A percentile compares a stretch with the other conserved stretches of the same genome.
phyloP scores from a whole-genome alignment of 768 basidiomycete genomes.

The Kwoniella sp. region DNA sequence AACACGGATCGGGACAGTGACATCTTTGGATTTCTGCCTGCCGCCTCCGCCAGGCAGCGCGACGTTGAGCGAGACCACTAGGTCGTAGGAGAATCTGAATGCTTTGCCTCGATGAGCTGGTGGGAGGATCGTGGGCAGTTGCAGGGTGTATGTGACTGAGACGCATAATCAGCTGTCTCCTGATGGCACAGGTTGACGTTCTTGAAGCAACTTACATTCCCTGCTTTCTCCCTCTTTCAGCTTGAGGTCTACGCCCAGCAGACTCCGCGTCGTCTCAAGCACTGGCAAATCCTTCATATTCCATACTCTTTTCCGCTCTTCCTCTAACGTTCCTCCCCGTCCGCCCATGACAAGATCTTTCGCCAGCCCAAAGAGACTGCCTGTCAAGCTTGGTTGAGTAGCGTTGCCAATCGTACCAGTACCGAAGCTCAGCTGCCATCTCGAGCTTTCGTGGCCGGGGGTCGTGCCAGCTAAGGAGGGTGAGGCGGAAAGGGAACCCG shows the following conservation, averaged over 20 bases:
- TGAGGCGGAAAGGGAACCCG: constrained; percentile 39
- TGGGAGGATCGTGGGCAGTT: constrained; percentile 76
- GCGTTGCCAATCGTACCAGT: constrained; percentile 51
- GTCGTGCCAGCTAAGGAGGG: constrained; percentile 5
- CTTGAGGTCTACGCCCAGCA: constrained; percentile 83
- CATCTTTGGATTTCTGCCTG: constrained; percentile 63
- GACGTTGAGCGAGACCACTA: constrained; percentile 77
- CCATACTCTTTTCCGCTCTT: constrained; percentile 56
- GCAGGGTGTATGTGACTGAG: constrained; percentile 76
- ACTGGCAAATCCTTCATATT: constrained; percentile 66
- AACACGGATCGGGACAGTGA: constrained; percentile 81
- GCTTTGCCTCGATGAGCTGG: constrained; percentile 86
- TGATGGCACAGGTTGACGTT: no score
- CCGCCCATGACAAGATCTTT: constrained; percentile 49
- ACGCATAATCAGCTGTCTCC: no score
- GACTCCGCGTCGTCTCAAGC: constrained; percentile 78
- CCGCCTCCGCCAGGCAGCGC: constrained; percentile 39
- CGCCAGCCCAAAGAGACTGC: constrained; percentile 51
- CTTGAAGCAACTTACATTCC: constrained; percentile 74
- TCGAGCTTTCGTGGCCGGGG: constrained; percentile 21
- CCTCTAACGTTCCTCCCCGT: constrained; percentile 56
- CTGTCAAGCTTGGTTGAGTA: constrained; percentile 51
- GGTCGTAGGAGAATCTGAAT: constrained; percentile 82
- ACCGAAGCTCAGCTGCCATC: constrained; percentile 52
- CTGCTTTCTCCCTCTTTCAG: constrained; percentile 81